Evolutionary conservation across 306 rosid species (phyloP), one percentile per base, ranked within the genome.

Genomic region (Mucuna pruriens): DNA sequence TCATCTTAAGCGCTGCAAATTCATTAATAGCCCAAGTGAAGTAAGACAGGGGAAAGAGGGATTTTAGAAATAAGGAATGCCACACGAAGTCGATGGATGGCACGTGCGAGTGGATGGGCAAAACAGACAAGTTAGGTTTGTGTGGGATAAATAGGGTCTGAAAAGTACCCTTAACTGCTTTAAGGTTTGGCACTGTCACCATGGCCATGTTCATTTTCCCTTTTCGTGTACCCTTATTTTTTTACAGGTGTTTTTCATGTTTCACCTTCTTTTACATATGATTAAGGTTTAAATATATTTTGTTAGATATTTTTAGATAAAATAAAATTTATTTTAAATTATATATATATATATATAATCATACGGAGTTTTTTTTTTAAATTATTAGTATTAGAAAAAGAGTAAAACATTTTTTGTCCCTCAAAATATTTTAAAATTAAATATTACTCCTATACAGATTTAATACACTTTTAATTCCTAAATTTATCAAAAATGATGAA

Each of bases 131-230:
- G 82, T 86, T 78, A 86, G 87, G 89, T 66, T 85, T 84, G 82
- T 79, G 80, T 2, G 71, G 77, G 64, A 80, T 83, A 69, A 71
- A 78, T 65, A 68, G 29, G 82, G 78, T 44, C 70, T 80, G 97
- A 90, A 86, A 92, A 84, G 45, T 83, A 86, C 85, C 65, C 71
- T 63, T 86, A 89, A 88, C 90, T 23, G 90, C 88, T 89, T 76
- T 66, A 66, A 73, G 85, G 90, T 78, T 84, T 86, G 91, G 84
- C 89, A 78, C 63, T 87, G 89, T 84, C 84, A 82, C 89, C 68
- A 54, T 76, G 71, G 23, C 68, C 85, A 86, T 85, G 80, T 84
- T 86, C 83, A 76, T 69, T 77, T 83, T 31, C 85, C 90, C 75
- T 82, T 86, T 86, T 84, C 25, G 85, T 78, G 71, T 80, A 52